Evolutionary conservation across 1,284 basidiomycete genomes (phyloP), one percentile per base, ranked within the genome.

Genomic region (Naganishia sp.): DNA sequence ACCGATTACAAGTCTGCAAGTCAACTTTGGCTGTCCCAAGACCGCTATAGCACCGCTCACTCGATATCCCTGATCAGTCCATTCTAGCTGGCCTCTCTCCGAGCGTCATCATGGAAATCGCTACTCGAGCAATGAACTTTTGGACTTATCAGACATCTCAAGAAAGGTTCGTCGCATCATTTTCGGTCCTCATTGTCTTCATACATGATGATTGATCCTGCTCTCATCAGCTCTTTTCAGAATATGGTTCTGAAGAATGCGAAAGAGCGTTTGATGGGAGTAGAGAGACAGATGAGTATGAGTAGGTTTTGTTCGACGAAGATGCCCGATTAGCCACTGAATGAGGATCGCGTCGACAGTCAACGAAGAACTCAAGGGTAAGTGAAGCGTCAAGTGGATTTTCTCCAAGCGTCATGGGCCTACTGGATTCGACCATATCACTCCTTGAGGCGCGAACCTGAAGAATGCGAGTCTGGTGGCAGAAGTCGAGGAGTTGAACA

Each of bases 71-170:
- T 33, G 43, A 1, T 3, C 43, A 74, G 72, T 73, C 73, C 21
- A 72, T 75, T 25, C 66, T 75, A 13, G 71, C 73, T 13, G 73
- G 72, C 0, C 53, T 75, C 6, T 52, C 71, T 1, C 73, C 73
- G 10, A 55, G 68, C 2, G 63, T 68, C 18, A 67, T 75, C 42
- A 57, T 72, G 49, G 73, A 75, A 31, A 70, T 75, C 43, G 70
- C 73, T 6, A 61, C 66, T 9, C 68, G 72, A 16, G 70, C 73
- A 15, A 67, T 75, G 55, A 67, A 68, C 50, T 75, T 75, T 55
- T 75, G 72, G 72, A 66, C 69, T 5, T 75, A 75, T 65, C 73
- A 75, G 57, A 71, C 70, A 21, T 70, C 70, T 6, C 73, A 75
- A 56, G 72, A 75, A 48, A 71, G 63, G 73, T 72, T 13, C 48